These are phyloP conservation scores for Thalassiosira profunda DNA, from an alignment of 108 stramenopile genomes.

Conservation along the genomic window DNA sequence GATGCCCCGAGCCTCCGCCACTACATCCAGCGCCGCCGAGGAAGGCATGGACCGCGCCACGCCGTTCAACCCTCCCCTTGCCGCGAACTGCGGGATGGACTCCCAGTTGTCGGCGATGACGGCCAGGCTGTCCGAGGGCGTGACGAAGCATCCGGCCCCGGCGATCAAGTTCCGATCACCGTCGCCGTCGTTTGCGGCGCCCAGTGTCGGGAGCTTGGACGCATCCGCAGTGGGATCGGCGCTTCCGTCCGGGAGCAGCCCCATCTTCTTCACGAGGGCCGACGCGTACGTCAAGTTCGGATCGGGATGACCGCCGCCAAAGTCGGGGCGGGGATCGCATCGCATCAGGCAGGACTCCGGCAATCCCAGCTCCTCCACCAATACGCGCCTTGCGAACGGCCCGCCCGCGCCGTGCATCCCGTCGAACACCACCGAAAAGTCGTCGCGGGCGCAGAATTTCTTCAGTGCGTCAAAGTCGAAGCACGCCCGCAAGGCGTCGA, in stretches of 20 bases:
- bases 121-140: constrained; percentile 98
- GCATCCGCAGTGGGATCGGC: constrained; percentile 46
- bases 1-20: constrained; percentile 84
- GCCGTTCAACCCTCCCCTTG: constrained; percentile 92
- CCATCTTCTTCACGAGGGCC: constrained; percentile 94
- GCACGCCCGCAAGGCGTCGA: constrained; percentile 84
- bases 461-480: constrained; percentile 94
- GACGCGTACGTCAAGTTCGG: constrained; percentile 98
- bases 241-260: constrained; percentile 86
- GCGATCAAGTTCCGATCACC: constrained; percentile 99
- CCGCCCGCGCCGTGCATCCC: constrained; percentile 99
- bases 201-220: constrained; percentile 76
- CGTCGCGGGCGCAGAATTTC: constrained; percentile 73
- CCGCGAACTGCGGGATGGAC: constrained; percentile 93
- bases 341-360: constrained; percentile 83
- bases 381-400: constrained; percentile 91
- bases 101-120: constrained; percentile 97
- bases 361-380: constrained; percentile 95
- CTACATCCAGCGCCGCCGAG: constrained; percentile 97
- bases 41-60: constrained; percentile 99
- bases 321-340: constrained; percentile 95
- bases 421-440: constrained; percentile 95
- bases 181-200: constrained; percentile 99
- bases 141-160: constrained; percentile 98
- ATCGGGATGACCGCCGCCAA: constrained; percentile 98